Evolutionary conservation across 2,329 filamentous ascomycete genomes (phyloP).

Genomic region (Diaporthe vexans): DNA sequence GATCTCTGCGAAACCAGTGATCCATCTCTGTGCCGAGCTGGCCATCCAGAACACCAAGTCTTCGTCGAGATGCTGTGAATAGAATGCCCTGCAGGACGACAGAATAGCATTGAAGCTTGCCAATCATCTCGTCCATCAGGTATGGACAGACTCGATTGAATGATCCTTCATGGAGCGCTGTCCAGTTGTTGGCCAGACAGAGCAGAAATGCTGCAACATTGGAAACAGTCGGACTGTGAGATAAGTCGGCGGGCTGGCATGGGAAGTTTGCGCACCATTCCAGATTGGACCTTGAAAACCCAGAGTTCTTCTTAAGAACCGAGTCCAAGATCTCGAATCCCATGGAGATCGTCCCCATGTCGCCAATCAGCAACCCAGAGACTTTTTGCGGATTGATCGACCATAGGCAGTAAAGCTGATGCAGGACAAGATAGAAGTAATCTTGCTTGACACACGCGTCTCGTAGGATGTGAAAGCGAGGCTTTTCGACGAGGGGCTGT

Average conservation of each 20-base stretch:
- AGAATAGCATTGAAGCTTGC: conserved; percentile 49
- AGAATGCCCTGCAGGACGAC: conserved; percentile 48
- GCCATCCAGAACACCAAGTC: conserved; percentile 45
- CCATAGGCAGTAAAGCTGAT: conserved; percentile 75
- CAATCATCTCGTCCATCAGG: conserved; percentile 53
- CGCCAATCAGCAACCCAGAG: not conserved
- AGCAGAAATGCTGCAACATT: conserved; percentile 61
- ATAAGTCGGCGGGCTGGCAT: conserved; percentile 23
- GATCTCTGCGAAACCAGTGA: conserved; percentile 45
- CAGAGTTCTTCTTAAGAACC: conserved; percentile 56
- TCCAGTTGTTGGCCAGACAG: conserved; percentile 59
- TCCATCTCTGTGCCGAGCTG: conserved; percentile 43
- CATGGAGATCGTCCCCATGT: conserved; percentile 47
- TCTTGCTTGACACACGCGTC: conserved; percentile 71
- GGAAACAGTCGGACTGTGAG: conserved; percentile 44
- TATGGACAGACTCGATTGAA: conserved; percentile 48
- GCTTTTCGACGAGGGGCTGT: conserved; percentile 55
- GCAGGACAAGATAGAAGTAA: conserved; percentile 73
- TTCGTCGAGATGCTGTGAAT: conserved; percentile 49
- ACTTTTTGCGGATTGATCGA: conserved; percentile 49
- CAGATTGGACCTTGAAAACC: conserved; percentile 47
- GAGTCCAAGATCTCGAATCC: conserved; percentile 53
- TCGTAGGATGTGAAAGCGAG: conserved; percentile 67
- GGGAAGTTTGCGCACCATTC: conserved; percentile 57
- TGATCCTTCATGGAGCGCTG: conserved; percentile 46